Percentiles rank a stretch among this genome's conserved stretches.
Evolutionary conservation across 768 basidiomycete genomes (phyloP).

Genomic region (Zangia roseola): DNA sequence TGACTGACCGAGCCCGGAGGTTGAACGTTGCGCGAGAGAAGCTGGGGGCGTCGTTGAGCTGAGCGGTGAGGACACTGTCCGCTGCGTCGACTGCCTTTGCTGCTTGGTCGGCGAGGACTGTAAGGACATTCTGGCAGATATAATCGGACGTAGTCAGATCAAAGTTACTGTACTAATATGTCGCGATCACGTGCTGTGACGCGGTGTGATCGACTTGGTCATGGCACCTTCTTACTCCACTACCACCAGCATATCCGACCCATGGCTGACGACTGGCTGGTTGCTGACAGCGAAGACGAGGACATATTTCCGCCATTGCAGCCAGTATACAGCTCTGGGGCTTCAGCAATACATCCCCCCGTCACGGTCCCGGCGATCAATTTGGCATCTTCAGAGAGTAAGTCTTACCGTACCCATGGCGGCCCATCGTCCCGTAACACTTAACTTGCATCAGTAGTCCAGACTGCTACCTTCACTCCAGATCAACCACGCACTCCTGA

Average conservation of each 20-base stretch:
- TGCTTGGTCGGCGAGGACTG: slow-evolving; percentile 18
- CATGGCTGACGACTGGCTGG: slow-evolving; percentile 39
- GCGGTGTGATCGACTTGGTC: slow-evolving; percentile 1
- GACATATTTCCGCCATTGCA: slow-evolving; percentile 2
- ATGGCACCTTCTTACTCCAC: background rate
- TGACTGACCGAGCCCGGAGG: slow-evolving; percentile 19
- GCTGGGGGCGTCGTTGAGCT: slow-evolving; percentile 39
- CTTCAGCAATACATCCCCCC: background rate
- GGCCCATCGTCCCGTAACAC: background rate
- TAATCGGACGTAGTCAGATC: no score
- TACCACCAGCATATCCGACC: slow-evolving; percentile 5
- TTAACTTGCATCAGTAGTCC: slow-evolving; percentile 17
- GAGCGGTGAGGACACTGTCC: slow-evolving; percentile 45
- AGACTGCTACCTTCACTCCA: slow-evolving; percentile 17
- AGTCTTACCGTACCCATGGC: background rate
- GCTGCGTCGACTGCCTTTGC: slow-evolving; percentile 28
- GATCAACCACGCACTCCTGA: slow-evolving; percentile 15
- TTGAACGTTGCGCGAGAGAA: slow-evolving; percentile 16
- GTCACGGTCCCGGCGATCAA: background rate
- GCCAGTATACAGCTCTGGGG: background rate
- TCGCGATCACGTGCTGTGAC: slow-evolving; percentile 28
- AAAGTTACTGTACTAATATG: no score
- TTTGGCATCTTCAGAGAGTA: slow-evolving; percentile 7
- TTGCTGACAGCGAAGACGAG: slow-evolving; percentile 50
- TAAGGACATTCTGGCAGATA: slow-evolving; percentile 3